A percentile compares a stretch with the other conserved stretches of the same genome.
These are phyloP conservation scores for Fagus crenata DNA, from an alignment of 306 rosid genomes.

Conservation along the genomic window DNA sequence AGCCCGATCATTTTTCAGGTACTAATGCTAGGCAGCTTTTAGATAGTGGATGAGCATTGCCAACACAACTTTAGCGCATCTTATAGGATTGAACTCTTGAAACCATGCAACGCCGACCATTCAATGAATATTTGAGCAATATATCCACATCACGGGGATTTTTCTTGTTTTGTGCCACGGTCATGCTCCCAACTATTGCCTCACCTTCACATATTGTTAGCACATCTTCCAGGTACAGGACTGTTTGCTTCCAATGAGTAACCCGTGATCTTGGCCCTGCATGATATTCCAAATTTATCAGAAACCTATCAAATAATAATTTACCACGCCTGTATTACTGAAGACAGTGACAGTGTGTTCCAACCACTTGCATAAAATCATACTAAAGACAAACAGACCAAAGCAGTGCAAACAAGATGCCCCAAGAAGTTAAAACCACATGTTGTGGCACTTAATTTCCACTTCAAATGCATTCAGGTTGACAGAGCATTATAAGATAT, in stretches of 20 bases:
- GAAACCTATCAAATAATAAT: neutral
- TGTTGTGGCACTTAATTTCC: neutral
- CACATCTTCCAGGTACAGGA: conserved; percentile 86
- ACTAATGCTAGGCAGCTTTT: conserved; percentile 29
- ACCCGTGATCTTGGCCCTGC: conserved; percentile 86
- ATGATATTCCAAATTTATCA: conserved; percentile 19
- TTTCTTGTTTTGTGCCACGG: conserved; percentile 76
- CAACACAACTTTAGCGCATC: conserved; percentile 59
- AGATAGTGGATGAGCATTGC: neutral
- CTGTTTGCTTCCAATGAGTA: conserved; percentile 99
- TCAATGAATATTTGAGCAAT: conserved; percentile 72
- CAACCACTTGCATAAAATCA: neutral
- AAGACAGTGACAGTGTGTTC: neutral
- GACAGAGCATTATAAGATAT: neutral
- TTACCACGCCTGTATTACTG: neutral
- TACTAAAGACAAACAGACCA: neutral
- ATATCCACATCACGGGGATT: conserved; percentile 93
- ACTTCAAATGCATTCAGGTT: neutral
- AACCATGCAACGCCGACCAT: conserved; percentile 56
- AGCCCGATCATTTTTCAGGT: conserved; percentile 16
- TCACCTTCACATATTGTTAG: conserved; percentile 91
- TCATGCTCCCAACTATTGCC: conserved; percentile 67
- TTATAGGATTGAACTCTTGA: conserved; percentile 77
- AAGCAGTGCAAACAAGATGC: neutral
- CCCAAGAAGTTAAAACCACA: neutral